Evolutionary conservation across 441 rosid genomes (phyloP).

Genomic region (Eutrema salsugineum): DNA sequence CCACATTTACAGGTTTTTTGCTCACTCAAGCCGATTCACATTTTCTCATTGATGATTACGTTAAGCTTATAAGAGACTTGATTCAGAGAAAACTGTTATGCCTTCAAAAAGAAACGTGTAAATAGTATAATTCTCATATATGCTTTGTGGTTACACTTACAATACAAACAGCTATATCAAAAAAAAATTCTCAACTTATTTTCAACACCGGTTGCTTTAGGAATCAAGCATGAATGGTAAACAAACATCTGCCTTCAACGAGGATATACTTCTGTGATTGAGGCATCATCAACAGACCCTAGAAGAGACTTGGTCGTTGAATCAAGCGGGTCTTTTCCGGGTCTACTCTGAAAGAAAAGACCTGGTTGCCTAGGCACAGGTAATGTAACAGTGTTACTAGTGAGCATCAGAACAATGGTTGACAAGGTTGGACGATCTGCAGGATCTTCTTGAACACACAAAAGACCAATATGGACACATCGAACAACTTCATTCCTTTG

Average conservation of each 20-base stretch:
- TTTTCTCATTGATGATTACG: background rate
- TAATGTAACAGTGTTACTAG: constrained; percentile 19
- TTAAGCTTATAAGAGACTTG: background rate
- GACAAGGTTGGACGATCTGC: constrained; percentile 30
- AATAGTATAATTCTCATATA: background rate
- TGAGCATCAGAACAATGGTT: constrained; percentile 23
- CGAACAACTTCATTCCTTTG: constrained; percentile 26
- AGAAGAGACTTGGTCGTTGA: constrained; percentile 6
- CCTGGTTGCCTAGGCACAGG: constrained; percentile 17
- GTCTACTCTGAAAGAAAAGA: constrained; percentile 18
- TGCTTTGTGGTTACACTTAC: background rate
- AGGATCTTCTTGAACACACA: constrained; percentile 45
- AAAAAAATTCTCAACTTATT: background rate
- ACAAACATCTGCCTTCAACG: background rate
- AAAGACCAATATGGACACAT: constrained; percentile 40
- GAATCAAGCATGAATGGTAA: background rate
- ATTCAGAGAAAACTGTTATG: background rate
- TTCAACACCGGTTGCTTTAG: background rate
- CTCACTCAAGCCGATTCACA: background rate
- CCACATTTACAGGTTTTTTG: background rate
- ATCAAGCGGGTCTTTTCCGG: background rate
- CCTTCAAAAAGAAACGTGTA: background rate
- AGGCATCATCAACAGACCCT: constrained; percentile 23
- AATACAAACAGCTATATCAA: background rate
- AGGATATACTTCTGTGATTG: constrained; percentile 7